phyloP scores from a whole-genome alignment of 179 eudicot genomes.

The Kewa caespitosa region DNA sequence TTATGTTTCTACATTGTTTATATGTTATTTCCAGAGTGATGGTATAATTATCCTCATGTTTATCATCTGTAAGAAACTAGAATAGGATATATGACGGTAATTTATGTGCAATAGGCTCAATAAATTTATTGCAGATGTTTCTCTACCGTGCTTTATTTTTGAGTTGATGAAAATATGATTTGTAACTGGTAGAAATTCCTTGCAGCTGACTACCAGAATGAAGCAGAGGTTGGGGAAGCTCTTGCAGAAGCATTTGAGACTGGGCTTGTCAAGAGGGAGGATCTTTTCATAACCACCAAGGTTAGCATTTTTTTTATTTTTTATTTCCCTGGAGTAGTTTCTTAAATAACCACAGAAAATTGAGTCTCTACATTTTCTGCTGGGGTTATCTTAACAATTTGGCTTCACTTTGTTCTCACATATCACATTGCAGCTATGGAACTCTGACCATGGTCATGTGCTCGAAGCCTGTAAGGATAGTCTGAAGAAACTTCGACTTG shows the following conservation, averaged over 20 bases:
- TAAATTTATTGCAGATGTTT: not conserved
- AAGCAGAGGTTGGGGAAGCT: conserved; percentile 93
- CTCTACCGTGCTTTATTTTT: not conserved
- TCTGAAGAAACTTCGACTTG: conserved; percentile 74
- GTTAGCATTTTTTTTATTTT: conserved; percentile 39
- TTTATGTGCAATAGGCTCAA: not conserved
- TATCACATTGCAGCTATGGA: conserved; percentile 73
- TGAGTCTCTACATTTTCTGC: not conserved
- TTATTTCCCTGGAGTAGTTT: too few relatives aligned
- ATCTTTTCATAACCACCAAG: conserved; percentile 89
- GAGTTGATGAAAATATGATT: not conserved
- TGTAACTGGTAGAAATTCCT: conserved; percentile 7
- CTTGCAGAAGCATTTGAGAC: conserved; percentile 75
- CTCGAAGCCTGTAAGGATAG: conserved; percentile 88
- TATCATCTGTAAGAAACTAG: not conserved
- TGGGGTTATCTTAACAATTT: not conserved
- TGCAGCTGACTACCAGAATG: conserved; percentile 90
- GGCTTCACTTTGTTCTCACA: conserved; percentile 3
- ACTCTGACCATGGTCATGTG: conserved; percentile 95
- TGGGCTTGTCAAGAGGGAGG: conserved; percentile 87
- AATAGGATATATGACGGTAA: not conserved
- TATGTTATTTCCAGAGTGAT: not conserved
- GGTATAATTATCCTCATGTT: too few relatives aligned
- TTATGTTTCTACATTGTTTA: not conserved
- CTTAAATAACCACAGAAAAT: too few relatives aligned